Evolutionary conservation across 1,284 basidiomycete species (phyloP).

Genomic region (Tilletia setariae): DNA sequence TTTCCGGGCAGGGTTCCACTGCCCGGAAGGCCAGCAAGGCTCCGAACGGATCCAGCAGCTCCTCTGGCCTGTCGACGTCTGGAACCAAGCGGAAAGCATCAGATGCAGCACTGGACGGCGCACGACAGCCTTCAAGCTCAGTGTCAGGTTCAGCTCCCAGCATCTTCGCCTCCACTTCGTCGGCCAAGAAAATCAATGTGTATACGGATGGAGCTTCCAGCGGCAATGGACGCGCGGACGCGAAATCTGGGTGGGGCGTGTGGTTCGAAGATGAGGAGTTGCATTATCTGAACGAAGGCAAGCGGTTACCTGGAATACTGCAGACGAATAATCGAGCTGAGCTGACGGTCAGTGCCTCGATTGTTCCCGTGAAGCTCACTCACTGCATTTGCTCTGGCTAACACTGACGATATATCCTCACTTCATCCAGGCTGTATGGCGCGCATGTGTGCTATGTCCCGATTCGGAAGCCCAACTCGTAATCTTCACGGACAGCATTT

Average conservation of each 20-base stretch:
- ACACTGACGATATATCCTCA: neutral
- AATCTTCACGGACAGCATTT: slow-evolving; percentile 73
- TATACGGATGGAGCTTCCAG: slow-evolving; percentile 78
- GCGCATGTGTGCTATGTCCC: slow-evolving; percentile 68
- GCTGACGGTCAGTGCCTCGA: slow-evolving; percentile 63
- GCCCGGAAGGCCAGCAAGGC: neutral
- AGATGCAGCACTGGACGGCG: slow-evolving; percentile 18
- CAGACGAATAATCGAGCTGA: slow-evolving; percentile 88
- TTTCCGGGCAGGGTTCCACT: slow-evolving; percentile 4
- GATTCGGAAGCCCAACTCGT: slow-evolving; percentile 58
- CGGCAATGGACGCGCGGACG: slow-evolving; percentile 64
- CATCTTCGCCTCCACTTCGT: neutral
- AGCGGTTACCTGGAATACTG: slow-evolving; percentile 68
- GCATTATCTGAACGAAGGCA: slow-evolving; percentile 66
- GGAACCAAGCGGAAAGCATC: neutral
- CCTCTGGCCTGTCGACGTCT: no score
- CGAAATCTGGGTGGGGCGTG: slow-evolving; percentile 48
- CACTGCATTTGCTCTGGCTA: neutral
- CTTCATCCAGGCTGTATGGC: slow-evolving; percentile 66
- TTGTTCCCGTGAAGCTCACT: neutral
- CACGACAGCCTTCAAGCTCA: neutral
- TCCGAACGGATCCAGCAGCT: neutral
- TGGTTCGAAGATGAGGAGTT: slow-evolving; percentile 33
- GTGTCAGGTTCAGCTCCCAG: neutral
- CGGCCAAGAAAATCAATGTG: slow-evolving; percentile 58